Percentiles rank a stretch among this genome's conserved stretches.
These are phyloP conservation scores for Musa beccarii DNA, from an alignment of 176 grass and related monocot genomes.

Conservation along the genomic window DNA sequence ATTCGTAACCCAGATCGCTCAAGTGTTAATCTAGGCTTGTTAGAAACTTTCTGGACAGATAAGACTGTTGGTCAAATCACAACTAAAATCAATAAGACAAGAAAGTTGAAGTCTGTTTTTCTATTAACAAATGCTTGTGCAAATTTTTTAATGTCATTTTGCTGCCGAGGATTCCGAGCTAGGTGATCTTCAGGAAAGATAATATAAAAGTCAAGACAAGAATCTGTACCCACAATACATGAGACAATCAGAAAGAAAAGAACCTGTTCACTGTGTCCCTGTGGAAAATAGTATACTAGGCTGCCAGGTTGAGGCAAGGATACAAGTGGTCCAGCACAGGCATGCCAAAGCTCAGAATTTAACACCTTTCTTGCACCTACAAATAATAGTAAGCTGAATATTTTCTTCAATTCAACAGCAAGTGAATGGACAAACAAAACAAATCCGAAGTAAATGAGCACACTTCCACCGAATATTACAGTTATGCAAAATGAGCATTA, in stretches of 20 bases:
- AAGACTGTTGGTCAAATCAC: background rate
- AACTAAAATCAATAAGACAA: background rate
- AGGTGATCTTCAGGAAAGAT: too few species aligned
- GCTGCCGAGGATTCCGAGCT: too few species aligned
- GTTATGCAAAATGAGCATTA: constrained; percentile 5
- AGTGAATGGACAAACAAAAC: background rate
- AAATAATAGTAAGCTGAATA: background rate
- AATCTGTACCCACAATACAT: background rate
- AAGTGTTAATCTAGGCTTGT: background rate
- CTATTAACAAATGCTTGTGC: background rate
- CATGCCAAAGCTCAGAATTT: constrained; percentile 96
- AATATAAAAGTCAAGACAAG: too few species aligned
- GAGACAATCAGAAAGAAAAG: background rate
- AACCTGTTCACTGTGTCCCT: constrained; percentile 98
- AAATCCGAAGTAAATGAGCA: background rate
- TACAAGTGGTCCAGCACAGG: constrained; percentile 83
- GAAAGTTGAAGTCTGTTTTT: background rate
- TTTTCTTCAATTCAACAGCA: background rate
- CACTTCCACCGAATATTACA: background rate
- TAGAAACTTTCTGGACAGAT: too few species aligned
- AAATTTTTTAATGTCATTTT: background rate
- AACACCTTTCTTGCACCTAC: constrained; percentile 75
- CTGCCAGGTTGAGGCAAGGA: constrained; percentile 75
- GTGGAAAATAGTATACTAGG: constrained; percentile 86
- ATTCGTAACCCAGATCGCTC: background rate